Evolutionary conservation across 441 rosid species (phyloP).

Genomic region (Erodium trifolium): DNA sequence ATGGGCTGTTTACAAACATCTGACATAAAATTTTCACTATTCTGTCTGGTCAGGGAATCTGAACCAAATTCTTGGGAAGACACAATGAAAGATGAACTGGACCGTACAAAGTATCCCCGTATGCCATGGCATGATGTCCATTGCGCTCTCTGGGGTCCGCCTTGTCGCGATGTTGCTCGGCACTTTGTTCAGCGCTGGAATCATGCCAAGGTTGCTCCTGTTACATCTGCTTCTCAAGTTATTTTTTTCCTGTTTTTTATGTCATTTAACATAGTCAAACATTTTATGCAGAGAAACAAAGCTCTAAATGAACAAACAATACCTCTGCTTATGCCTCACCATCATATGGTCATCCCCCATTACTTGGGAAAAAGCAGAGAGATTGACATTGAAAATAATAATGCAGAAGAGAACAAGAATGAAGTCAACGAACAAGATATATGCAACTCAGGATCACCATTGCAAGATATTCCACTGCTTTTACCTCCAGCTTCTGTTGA

Average conservation of each 20-base stretch:
- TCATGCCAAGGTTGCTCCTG: conserved; percentile 74
- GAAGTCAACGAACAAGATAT: conserved; percentile 62
- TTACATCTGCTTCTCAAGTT: conserved; percentile 15
- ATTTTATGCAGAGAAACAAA: conserved; percentile 65
- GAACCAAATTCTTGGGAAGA: conserved; percentile 99
- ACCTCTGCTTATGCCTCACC: conserved; percentile 97
- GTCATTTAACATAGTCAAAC: conserved; percentile 9
- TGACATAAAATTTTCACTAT: no score
- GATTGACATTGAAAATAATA: conserved; percentile 37
- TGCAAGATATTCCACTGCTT: conserved; percentile 86
- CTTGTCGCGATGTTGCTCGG: conserved; percentile 92
- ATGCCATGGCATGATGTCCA: conserved; percentile 99
- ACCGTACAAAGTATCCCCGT: conserved; percentile 83
- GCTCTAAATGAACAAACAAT: conserved; percentile 91
- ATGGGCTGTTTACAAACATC: no score
- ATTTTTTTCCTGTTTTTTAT: not conserved
- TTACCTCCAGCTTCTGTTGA: conserved; percentile 56
- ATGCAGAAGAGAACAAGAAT: conserved; percentile 31
- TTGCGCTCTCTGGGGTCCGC: conserved; percentile 98
- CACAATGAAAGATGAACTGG: conserved; percentile 84
- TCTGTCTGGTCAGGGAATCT: conserved; percentile 59
- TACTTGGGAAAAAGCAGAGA: conserved; percentile 68
- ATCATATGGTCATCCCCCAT: conserved; percentile 98
- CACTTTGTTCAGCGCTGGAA: conserved; percentile 99
- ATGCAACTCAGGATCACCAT: conserved; percentile 66